Conservation (phyloP, 2,329 filamentous ascomycete species). For the Gaeumannomyces tritici region DNA sequence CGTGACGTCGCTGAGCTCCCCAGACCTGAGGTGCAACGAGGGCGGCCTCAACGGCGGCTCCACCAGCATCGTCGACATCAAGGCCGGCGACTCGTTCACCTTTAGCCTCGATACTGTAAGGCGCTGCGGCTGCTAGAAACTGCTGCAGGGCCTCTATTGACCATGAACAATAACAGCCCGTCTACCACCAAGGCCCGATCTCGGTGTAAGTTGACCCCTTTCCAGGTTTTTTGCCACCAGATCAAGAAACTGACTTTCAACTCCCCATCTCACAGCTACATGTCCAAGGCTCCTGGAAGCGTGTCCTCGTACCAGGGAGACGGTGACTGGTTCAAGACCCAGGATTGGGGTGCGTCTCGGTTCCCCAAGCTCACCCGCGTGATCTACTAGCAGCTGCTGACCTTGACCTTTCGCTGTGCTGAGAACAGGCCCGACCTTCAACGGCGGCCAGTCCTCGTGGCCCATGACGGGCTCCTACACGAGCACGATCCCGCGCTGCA, state of each 20-base stretch:
- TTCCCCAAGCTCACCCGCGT: background rate
- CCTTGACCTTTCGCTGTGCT: background rate
- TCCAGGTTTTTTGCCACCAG: background rate
- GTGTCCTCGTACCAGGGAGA: conserved; percentile 26
- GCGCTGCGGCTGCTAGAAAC: background rate
- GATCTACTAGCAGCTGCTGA: background rate
- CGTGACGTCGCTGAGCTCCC: conserved; percentile 28
- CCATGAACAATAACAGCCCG: conserved; percentile 12
- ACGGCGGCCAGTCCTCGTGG: conserved; percentile 21
- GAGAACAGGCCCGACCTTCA: conserved; percentile 21
- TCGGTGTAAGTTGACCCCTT: conserved; percentile 18
- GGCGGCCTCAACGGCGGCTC: conserved; percentile 21
- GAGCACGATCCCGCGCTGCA: conserved; percentile 36
- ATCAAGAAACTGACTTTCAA: background rate
- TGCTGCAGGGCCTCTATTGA: too few relatives aligned
- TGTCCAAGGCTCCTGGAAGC: conserved; percentile 27
- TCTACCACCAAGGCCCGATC: conserved; percentile 33
- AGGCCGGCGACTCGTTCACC: conserved; percentile 27
- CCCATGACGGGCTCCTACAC: conserved; percentile 20
- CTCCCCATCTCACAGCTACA: conserved; percentile 18
- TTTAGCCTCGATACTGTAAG: conserved; percentile 22
- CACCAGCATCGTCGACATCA: conserved; percentile 23
- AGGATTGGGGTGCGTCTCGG: conserved; percentile 17
- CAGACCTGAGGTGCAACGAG: conserved; percentile 31
- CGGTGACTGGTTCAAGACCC: conserved; percentile 32